Conservation (phyloP, 495 filamentous ascomycete species). For the Hypoxylon crocopeplum region DNA sequence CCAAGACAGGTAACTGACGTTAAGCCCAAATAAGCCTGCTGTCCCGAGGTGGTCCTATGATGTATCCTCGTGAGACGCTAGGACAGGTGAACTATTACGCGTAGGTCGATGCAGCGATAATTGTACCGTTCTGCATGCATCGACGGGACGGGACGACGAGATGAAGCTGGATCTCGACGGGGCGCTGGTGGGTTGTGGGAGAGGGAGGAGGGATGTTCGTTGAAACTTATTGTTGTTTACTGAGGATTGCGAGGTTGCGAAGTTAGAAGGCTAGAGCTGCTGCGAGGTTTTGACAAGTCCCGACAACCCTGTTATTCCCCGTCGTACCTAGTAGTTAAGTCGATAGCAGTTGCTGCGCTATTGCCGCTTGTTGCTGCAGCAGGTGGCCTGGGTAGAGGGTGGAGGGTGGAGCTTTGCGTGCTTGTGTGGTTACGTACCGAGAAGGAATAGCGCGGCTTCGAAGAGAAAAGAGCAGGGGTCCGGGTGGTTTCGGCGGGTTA, state of each 20-base stretch:
- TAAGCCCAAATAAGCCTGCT: conserved; percentile 27
- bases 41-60: conserved; percentile 37
- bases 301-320: conserved; percentile 19
- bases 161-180: conserved; percentile 10
- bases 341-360: conserved; percentile 34
- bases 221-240: not conserved
- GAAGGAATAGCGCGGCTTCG: conserved; percentile 21
- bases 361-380: conserved; percentile 26
- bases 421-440: conserved; percentile 18
- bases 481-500: conserved; percentile 31
- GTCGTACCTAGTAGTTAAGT: conserved; percentile 12
- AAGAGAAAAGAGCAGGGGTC: not conserved
- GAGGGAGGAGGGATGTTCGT: not conserved
- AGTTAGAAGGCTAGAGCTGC: not conserved
- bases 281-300: conserved; percentile 24
- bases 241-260: conserved; percentile 1
- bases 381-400: conserved; percentile 1
- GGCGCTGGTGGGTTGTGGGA: conserved; percentile 2
- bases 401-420: not conserved
- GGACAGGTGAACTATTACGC: conserved; percentile 23
- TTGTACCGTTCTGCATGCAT: conserved; percentile 22
- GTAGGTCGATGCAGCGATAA: conserved; percentile 27
- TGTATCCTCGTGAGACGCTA: conserved; percentile 39
- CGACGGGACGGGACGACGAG: conserved; percentile 25
- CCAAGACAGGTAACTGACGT: conserved; percentile 3